Evolutionary conservation across 2,329 filamentous ascomycete species (phyloP).

Genomic region (Parasarocladium wereldwijsianum): DNA sequence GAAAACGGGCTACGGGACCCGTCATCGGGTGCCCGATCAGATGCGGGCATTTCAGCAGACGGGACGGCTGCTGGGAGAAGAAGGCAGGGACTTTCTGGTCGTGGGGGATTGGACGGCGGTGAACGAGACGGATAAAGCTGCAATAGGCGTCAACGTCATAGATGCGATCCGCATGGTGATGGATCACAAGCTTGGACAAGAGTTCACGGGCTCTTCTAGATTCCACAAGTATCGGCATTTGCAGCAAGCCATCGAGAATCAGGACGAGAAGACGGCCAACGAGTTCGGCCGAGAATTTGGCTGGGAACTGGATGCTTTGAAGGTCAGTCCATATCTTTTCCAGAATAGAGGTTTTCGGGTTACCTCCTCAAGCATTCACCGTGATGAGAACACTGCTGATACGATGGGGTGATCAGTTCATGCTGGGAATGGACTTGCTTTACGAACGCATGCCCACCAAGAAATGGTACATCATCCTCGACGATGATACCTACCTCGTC

Average conservation of each 20-base stretch:
- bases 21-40: constrained; percentile 29
- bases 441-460: constrained; percentile 35
- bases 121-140: constrained; percentile 15
- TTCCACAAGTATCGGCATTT: constrained; percentile 25
- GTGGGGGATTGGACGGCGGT: constrained; percentile 34
- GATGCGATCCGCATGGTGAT: constrained; percentile 25
- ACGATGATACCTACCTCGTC: constrained; percentile 43
- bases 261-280: constrained; percentile 21
- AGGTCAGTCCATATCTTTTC: no score
- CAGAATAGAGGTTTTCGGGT: no score
- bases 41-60: constrained; percentile 24
- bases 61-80: constrained; percentile 18
- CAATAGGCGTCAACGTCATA: constrained; percentile 20
- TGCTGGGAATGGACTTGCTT: constrained; percentile 37
- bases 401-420: no score
- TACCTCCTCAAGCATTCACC: no score
- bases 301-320: constrained; percentile 35
- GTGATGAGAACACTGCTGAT: no score
- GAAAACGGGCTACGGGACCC: constrained; percentile 42
- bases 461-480: constrained; percentile 43
- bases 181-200: constrained; percentile 15
- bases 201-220: constrained; percentile 16
- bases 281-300: constrained; percentile 23
- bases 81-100: constrained; percentile 28
- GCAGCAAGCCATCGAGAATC: constrained; percentile 20